Conservation (phyloP, 495 filamentous ascomycete genomes). For the Chlorociboria aeruginascens region DNA sequence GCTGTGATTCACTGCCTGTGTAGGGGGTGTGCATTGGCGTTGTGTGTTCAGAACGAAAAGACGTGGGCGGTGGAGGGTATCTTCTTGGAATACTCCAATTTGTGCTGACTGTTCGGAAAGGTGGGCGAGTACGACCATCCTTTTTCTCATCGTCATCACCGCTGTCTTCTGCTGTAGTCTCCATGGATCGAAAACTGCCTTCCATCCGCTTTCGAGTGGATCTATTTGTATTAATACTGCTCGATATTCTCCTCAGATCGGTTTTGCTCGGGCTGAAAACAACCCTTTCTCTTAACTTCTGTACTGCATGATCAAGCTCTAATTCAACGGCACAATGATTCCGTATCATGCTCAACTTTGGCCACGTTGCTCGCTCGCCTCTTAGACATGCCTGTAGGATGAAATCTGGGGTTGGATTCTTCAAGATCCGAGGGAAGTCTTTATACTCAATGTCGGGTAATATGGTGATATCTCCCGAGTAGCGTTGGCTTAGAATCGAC, state of each 20-base stretch:
- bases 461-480: slow-evolving; percentile 93
- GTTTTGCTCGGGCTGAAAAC: slow-evolving; percentile 69
- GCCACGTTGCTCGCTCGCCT: slow-evolving; percentile 86
- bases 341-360: slow-evolving; percentile 66
- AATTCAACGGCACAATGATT: slow-evolving; percentile 82
- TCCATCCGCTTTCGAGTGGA: slow-evolving; percentile 8
- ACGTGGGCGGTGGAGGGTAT: background rate
- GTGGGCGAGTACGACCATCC: slow-evolving; percentile 8
- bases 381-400: slow-evolving; percentile 64
- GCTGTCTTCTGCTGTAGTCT: background rate
- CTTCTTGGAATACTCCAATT: slow-evolving; percentile 3
- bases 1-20: background rate
- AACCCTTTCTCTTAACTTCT: slow-evolving; percentile 59
- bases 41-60: background rate
- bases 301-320: slow-evolving; percentile 73
- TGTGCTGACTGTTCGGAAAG: slow-evolving; percentile 7
- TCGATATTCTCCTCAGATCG: slow-evolving; percentile 38
- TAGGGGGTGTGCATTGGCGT: slow-evolving; percentile 2
- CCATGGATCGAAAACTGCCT: background rate
- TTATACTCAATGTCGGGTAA: slow-evolving; percentile 65
- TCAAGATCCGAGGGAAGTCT: slow-evolving; percentile 65
- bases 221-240: background rate
- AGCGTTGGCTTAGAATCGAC: slow-evolving; percentile 77
- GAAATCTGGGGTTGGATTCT: slow-evolving; percentile 83
- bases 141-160: slow-evolving; percentile 4